Evolutionary conservation across 345 rosid genomes (phyloP), one percentile per base, ranked within the genome.

Genomic region (Syzygium oleosum): DNA sequence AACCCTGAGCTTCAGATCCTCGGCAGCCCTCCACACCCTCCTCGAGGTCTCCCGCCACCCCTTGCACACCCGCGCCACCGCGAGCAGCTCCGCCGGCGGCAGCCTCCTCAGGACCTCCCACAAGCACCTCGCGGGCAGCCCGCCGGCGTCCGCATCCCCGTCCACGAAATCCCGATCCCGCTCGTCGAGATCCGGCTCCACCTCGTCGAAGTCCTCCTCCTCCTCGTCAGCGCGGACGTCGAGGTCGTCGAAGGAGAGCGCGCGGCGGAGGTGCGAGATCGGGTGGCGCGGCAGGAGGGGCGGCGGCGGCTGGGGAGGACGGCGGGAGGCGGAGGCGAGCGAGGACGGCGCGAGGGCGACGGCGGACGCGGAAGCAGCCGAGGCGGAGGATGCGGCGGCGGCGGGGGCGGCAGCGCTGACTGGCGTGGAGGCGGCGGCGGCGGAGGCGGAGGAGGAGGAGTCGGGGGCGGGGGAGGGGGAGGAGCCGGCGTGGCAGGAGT

Each of bases 101-200:
- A 98, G 77, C 90, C 99, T 89, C 91, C 93, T 91, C 83, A 98
- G 83, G 88, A 98, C 95, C 91, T 98, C 98, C 98, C 98, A 98
- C 84, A 97, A 52, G 84, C 92, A 94, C 10, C 90, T 91, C 78
- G 91, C 90, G 56, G 95, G 94, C 87, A 95, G 88, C 85, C 91
- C 93, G 27, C 95, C 94, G 6, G 38, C 89, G 13, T 58, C 53
- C 41, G 85, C 85, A 13, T 84, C 55, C 63, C 34, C 86, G 59
- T 84, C 86, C 61, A 23, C 86, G 27, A 73, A 93, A 91, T 84
- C 86, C 38, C 5, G 27, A 34, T 84, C 86, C 86, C 56, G 38
- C 58, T 53, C 41, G 46, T 52, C 86, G 27, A 52, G 86, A 84
- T 84, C 86, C 86, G 63, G 86, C 86, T 31, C 86, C 17, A 43